Percentiles rank a stretch among this genome's conserved stretches.
Evolutionary conservation across 768 basidiomycete species (phyloP).

Genomic region (Tremella yokohamensis): DNA sequence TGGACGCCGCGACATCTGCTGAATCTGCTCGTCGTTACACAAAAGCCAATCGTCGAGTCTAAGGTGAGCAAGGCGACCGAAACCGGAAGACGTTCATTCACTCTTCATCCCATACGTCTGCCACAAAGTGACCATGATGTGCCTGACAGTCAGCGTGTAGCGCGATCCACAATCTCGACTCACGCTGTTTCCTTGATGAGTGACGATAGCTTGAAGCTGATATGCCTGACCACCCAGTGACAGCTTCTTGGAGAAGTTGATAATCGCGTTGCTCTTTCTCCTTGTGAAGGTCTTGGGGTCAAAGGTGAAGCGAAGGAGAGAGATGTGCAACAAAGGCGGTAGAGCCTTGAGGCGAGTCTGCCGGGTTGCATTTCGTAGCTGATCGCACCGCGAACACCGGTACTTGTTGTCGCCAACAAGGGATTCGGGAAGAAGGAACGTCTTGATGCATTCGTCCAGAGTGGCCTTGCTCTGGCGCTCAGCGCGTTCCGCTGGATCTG

Average conservation of each 20-base stretch:
- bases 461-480: conserved; percentile 14
- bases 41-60: conserved; percentile 77
- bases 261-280: conserved; percentile 77
- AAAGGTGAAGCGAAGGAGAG: conserved; percentile 87
- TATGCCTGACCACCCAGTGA: conserved; percentile 69
- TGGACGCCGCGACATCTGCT: conserved; percentile 55
- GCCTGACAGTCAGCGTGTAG: conserved; percentile 51
- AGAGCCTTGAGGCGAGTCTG: conserved; percentile 66
- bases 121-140: conserved; percentile 48
- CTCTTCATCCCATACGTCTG: conserved; percentile 41
- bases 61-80: conserved; percentile 3
- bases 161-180: conserved; percentile 64
- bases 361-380: conserved; percentile 73
- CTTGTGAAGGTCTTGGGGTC: conserved; percentile 73
- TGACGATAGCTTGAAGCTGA: conserved; percentile 74
- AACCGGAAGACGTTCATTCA: conserved; percentile 11
- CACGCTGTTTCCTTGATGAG: conserved; percentile 89
- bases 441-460: conserved; percentile 69
- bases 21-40: conserved; percentile 86
- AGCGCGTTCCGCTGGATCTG: conserved; percentile 3
- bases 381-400: conserved; percentile 69
- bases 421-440: conserved; percentile 64
- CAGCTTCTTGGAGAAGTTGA: conserved; percentile 70
- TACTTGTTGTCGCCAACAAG: conserved; percentile 84
- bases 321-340: conserved; percentile 84